Evolutionary conservation across 768 basidiomycete species (phyloP), one percentile per base, ranked within the genome.

Genomic region (Russula emetica): DNA sequence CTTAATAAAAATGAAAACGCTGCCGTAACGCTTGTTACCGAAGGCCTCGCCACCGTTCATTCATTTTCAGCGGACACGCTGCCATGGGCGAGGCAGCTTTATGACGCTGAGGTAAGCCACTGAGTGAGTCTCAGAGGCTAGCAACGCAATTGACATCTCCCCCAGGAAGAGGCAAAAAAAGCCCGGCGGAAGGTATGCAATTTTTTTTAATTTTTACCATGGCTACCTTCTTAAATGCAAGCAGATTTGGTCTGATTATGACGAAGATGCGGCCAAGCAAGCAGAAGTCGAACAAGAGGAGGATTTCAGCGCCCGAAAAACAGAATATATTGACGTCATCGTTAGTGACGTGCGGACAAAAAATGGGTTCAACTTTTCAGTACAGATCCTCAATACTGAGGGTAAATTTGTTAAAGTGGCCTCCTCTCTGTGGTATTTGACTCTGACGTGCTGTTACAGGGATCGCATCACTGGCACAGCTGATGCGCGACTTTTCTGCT

Each of bases 401-500:
- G 94, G 94, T 90, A 61, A 58, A 45, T 8, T 40, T 44, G 79
- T 69, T 36, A 22, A n/a, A 1, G 51, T 32, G n/a, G 3, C 11
- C 49, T 11, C 4, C 20, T 24, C 26, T 51, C 14, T 50, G 56
- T 16, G 55, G 44, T 13, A 7, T 10, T 38, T 56, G 30, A 58
- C 47, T 20, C n/a, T 56, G 32, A 54, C 32, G n/a, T 8, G 13
- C 18, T 9, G 3, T 38, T 9, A 3, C 60, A 97, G 94, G 93
- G 59, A 95, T 98, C 63, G 91, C 90, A 11, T 86, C 88, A 6
- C 80, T 99, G 63, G 96, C 97, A 71, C 88, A 91, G 72, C 80
- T 99, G 64, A 98, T 98, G 96, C 81, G 80, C 57, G 94, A 98
- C 64, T 97, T 99, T 71, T 90, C 92, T 7, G 71, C 90, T 40